Evolutionary conservation across 2,329 filamentous ascomycete genomes (phyloP).

Genomic region (Dothistroma septosporum): DNA sequence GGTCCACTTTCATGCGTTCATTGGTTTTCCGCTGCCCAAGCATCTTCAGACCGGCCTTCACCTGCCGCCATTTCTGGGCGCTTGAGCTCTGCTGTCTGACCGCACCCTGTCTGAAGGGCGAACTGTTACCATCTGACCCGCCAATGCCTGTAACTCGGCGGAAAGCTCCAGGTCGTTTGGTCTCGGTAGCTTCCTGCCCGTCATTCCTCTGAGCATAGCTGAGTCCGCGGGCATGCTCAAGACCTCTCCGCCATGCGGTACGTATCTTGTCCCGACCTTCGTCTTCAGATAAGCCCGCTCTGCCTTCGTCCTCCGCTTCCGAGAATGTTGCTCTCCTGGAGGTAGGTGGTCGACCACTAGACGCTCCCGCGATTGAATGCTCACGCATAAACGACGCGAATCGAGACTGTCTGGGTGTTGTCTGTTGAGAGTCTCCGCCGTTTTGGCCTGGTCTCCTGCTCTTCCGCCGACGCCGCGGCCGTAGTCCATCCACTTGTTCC

Average conservation of each 20-base stretch:
- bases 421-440: constrained; percentile 61
- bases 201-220: constrained; percentile 39
- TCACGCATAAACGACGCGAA: constrained; percentile 46
- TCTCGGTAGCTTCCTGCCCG: constrained; percentile 33
- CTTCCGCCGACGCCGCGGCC: constrained; percentile 61
- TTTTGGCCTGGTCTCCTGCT: constrained; percentile 55
- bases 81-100: constrained; percentile 47
- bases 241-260: constrained; percentile 44
- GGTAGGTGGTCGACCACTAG: constrained; percentile 57
- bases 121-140: constrained; percentile 29
- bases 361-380: constrained; percentile 41
- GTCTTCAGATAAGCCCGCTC: constrained; percentile 49
- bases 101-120: constrained; percentile 42
- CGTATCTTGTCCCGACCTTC: constrained; percentile 48
- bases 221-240: constrained; percentile 46
- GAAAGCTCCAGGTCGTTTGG: constrained; percentile 42
- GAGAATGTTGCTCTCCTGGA: constrained; percentile 50
- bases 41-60: constrained; percentile 84
- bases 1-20: constrained; percentile 79
- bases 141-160: constrained; percentile 47
- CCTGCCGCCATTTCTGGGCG: constrained; percentile 83
- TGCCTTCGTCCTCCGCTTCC: constrained; percentile 30
- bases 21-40: constrained; percentile 76
- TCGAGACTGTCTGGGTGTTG: constrained; percentile 57
- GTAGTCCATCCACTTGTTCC: constrained; percentile 39